A percentile compares a stretch with the other conserved stretches of the same genome.
Evolutionary conservation across 2,329 filamentous ascomycete species (phyloP).

Genomic region (Curvularia sp.): DNA sequence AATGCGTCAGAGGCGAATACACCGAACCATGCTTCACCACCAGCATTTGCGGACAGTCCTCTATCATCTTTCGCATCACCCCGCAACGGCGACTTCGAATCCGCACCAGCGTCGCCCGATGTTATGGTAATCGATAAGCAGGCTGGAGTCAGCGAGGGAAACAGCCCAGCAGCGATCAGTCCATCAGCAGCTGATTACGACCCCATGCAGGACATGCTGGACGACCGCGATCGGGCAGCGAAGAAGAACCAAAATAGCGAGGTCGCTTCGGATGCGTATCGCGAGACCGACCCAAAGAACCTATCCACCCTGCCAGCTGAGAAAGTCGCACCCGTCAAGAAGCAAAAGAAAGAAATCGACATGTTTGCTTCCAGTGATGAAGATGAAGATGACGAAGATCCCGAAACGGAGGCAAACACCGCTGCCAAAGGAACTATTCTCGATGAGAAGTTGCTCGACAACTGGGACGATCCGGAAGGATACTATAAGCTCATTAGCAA

Average conservation of each 20-base stretch:
- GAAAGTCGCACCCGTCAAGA: conserved; percentile 46
- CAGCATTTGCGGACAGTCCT: conserved; percentile 42
- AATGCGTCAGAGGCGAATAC: conserved; percentile 65
- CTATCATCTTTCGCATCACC: conserved; percentile 49
- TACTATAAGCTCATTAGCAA: conserved; percentile 96
- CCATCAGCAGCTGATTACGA: conserved; percentile 95
- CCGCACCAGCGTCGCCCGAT: conserved; percentile 49
- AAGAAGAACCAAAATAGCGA: conserved; percentile 56
- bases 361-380: conserved; percentile 77
- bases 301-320: conserved; percentile 59
- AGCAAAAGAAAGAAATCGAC: conserved; percentile 62
- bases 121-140: conserved; percentile 52
- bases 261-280: conserved; percentile 60
- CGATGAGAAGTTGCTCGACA: conserved; percentile 82
- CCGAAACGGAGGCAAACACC: conserved; percentile 62
- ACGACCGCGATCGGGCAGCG: conserved; percentile 76
- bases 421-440: conserved; percentile 48
- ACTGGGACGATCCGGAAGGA: conserved; percentile 91
- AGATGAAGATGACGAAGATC: conserved; percentile 69
- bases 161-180: conserved; percentile 61
- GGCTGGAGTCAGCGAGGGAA: conserved; percentile 47
- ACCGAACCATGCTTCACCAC: conserved; percentile 56
- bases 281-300: conserved; percentile 62
- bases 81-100: conserved; percentile 46
- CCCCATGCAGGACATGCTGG: conserved; percentile 84